Evolutionary conservation across 2,329 filamentous ascomycete species (phyloP).

Genomic region (Fusarium begoniae): DNA sequence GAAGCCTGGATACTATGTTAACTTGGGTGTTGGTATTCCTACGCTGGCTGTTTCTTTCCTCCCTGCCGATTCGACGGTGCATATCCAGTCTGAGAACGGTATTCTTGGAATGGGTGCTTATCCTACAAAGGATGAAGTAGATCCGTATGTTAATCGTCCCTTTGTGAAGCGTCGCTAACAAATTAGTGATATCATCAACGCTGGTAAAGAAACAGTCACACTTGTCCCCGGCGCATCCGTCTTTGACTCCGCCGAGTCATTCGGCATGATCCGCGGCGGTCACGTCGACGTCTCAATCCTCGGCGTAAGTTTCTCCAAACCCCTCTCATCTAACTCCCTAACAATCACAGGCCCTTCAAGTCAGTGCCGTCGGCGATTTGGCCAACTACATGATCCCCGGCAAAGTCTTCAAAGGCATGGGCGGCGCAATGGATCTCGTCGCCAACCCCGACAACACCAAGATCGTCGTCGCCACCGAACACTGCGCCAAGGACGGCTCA

Average conservation of each 20-base stretch:
- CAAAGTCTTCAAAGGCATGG: conserved; percentile 89
- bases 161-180: conserved; percentile 1
- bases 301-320: conserved; percentile 57
- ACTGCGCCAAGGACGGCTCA: conserved; percentile 73
- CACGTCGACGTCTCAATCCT: conserved; percentile 87
- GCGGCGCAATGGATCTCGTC: conserved; percentile 78
- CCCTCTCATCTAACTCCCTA: not conserved
- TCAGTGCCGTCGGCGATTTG: conserved; percentile 79
- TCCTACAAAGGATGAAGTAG: conserved; percentile 75
- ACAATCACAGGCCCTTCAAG: conserved; percentile 70
- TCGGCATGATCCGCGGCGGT: conserved; percentile 87
- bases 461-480: conserved; percentile 76
- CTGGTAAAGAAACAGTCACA: conserved; percentile 88
- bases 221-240: conserved; percentile 78
- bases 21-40: conserved; percentile 85
- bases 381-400: conserved; percentile 93
- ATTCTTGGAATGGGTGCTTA: conserved; percentile 86
- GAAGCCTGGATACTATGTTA: conserved; percentile 82
- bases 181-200: conserved; percentile 77
- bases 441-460: conserved; percentile 76
- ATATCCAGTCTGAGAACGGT: conserved; percentile 88
- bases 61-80: conserved; percentile 73
- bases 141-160: conserved; percentile 57
- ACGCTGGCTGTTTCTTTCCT: conserved; percentile 85
- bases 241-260: conserved; percentile 84